These are phyloP conservation scores for Dillenia turbinata DNA, from an alignment of 164 flowering plant species.

Conservation along the genomic window DNA sequence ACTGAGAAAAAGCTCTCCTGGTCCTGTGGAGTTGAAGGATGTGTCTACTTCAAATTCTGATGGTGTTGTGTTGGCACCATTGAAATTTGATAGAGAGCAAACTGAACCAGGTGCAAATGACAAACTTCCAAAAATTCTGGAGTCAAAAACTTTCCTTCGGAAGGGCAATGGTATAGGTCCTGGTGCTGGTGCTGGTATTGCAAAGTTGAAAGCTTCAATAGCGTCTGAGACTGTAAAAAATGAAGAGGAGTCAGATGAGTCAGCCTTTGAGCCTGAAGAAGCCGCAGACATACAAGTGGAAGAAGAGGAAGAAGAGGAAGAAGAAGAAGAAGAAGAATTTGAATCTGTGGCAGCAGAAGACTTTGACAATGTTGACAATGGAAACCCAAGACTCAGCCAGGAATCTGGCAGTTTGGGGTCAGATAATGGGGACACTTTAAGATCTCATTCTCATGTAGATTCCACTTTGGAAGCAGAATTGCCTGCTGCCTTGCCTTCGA, in stretches of 20 bases:
- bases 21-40: conserved; percentile 51
- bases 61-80: conserved; percentile 34
- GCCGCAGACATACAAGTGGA: conserved; percentile 35
- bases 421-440: conserved; percentile 49
- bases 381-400: conserved; percentile 38
- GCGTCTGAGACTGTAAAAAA: conserved; percentile 34
- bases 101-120: conserved; percentile 28
- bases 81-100: conserved; percentile 50
- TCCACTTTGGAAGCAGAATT: conserved; percentile 47
- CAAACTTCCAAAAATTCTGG: conserved; percentile 31
- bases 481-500: conserved; percentile 42
- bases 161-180: conserved; percentile 67
- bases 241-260: conserved; percentile 45
- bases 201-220: conserved; percentile 47
- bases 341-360: conserved; percentile 8
- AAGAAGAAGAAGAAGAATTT: conserved; percentile 28
- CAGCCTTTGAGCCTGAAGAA: conserved; percentile 43
- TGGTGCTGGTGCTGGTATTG: conserved; percentile 40
- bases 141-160: conserved; percentile 53
- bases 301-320: conserved; percentile 45
- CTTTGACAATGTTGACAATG: conserved; percentile 31
- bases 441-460: conserved; percentile 51
- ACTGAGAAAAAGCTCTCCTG: conserved; percentile 50
- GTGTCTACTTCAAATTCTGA: conserved; percentile 40
- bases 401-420: conserved; percentile 55